Percentiles rank a stretch among this genome's conserved stretches.
Evolutionary conservation across 1,284 basidiomycete species (phyloP).

Genomic region (Coniferiporia sulphurascens): DNA sequence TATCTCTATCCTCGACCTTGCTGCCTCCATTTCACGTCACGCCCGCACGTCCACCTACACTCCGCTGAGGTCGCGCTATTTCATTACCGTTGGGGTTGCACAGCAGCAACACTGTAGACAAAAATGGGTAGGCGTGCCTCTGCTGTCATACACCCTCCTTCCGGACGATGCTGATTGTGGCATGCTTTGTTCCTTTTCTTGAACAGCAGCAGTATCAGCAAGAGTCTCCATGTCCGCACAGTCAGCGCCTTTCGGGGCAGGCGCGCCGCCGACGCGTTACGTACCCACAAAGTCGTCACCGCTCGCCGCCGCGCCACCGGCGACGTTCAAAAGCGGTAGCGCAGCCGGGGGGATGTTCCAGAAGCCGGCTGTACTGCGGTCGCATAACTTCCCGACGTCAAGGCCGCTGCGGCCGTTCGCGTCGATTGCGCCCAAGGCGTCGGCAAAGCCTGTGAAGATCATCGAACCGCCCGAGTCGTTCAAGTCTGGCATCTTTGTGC

Average conservation of each 20-base stretch:
- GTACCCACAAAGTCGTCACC: slow-evolving; percentile 18
- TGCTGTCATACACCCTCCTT: too few species aligned
- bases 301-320: slow-evolving; percentile 24
- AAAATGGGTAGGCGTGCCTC: too few species aligned
- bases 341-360: slow-evolving; percentile 19
- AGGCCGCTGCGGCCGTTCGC: slow-evolving; percentile 72
- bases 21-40: too few species aligned
- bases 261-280: neutral
- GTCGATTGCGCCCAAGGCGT: slow-evolving; percentile 40
- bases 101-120: too few species aligned
- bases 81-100: too few species aligned
- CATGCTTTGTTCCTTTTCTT: neutral
- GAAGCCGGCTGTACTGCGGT: slow-evolving; percentile 36
- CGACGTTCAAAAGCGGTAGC: slow-evolving; percentile 22
- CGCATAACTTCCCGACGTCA: slow-evolving; percentile 56
- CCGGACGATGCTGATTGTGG: too few species aligned
- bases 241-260: too few species aligned
- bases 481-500: slow-evolving; percentile 55
- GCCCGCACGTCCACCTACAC: too few species aligned
- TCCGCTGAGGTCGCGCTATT: too few species aligned
- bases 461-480: slow-evolving; percentile 72
- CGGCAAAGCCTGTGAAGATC: slow-evolving; percentile 53
- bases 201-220: slow-evolving; percentile 1
- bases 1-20: too few species aligned
- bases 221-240: neutral